These are phyloP conservation scores for Curvularia sp. DNA, from an alignment of 2,329 filamentous ascomycete species.

Conservation along the genomic window DNA sequence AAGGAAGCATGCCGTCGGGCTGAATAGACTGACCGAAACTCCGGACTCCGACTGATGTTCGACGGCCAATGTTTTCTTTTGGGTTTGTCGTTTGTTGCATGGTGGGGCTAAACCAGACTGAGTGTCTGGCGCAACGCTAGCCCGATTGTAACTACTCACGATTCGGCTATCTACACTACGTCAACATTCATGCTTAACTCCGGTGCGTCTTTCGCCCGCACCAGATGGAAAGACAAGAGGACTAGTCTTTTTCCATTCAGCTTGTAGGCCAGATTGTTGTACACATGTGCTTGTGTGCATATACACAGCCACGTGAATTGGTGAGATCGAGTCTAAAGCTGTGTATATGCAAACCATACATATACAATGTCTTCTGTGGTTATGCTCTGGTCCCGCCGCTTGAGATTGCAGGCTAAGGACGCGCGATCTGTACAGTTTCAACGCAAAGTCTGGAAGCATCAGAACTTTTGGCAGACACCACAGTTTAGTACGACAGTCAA, in stretches of 20 bases:
- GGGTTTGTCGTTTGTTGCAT: background rate
- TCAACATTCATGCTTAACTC: conserved; percentile 4
- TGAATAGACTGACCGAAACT: background rate
- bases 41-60: background rate
- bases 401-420: background rate
- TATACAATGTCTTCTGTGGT: conserved; percentile 23
- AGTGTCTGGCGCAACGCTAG: background rate
- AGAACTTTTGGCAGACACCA: conserved; percentile 23
- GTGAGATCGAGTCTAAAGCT: background rate
- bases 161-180: background rate
- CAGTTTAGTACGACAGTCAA: conserved; percentile 31
- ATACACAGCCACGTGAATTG: background rate
- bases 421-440: background rate
- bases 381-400: conserved; percentile 9
- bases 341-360: conserved; percentile 15
- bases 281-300: background rate
- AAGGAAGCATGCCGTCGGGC: background rate
- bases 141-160: background rate
- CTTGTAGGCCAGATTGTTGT: background rate
- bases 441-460: background rate
- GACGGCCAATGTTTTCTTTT: background rate
- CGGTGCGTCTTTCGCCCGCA: background rate
- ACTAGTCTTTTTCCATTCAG: background rate
- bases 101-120: background rate
- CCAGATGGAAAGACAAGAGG: background rate